A percentile compares a stretch with the other conserved stretches of the same genome.
phyloP scores from a whole-genome alignment of 1,284 basidiomycete genomes.

The Sphaerobolus stellatus region DNA sequence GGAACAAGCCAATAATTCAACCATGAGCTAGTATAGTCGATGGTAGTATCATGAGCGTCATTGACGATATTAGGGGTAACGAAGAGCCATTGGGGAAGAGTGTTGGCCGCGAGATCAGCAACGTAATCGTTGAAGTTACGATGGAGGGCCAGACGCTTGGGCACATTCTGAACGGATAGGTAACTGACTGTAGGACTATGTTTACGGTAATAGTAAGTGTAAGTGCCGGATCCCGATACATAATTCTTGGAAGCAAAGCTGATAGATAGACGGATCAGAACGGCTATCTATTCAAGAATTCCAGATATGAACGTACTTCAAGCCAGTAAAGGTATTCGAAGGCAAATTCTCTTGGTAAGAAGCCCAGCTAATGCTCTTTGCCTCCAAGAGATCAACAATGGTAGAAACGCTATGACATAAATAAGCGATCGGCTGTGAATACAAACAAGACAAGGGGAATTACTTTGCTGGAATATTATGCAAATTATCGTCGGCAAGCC shows the following conservation, averaged over 20 bases:
- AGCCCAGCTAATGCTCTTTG: conserved; percentile 55
- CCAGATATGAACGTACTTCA: conserved; percentile 27
- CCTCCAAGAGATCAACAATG: conserved; percentile 64
- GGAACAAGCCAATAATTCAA: conserved; percentile 54
- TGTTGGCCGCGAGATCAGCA: conserved; percentile 48
- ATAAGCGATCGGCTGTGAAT: conserved; percentile 17
- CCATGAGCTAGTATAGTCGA: conserved; percentile 50
- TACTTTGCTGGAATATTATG: conserved; percentile 32
- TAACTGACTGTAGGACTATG: conserved; percentile 59
- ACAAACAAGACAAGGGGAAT: conserved; percentile 5
- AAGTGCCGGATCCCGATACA: conserved; percentile 12
- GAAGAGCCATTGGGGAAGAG: conserved; percentile 60
- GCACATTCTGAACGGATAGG: conserved; percentile 45
- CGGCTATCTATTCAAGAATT: neutral
- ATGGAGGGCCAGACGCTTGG: conserved; percentile 45
- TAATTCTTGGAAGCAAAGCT: neutral
- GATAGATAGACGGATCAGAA: neutral
- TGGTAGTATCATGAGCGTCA: conserved; percentile 61
- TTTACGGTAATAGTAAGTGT: conserved; percentile 38
- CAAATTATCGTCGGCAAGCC: conserved; percentile 48
- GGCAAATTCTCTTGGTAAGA: conserved; percentile 65
- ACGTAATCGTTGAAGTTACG: conserved; percentile 67
- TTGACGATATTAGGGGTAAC: conserved; percentile 62
- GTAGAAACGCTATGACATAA: conserved; percentile 49
- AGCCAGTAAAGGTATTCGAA: conserved; percentile 46